phyloP scores from a whole-genome alignment of 257 asterid species.

The Solanum tacnaense region DNA sequence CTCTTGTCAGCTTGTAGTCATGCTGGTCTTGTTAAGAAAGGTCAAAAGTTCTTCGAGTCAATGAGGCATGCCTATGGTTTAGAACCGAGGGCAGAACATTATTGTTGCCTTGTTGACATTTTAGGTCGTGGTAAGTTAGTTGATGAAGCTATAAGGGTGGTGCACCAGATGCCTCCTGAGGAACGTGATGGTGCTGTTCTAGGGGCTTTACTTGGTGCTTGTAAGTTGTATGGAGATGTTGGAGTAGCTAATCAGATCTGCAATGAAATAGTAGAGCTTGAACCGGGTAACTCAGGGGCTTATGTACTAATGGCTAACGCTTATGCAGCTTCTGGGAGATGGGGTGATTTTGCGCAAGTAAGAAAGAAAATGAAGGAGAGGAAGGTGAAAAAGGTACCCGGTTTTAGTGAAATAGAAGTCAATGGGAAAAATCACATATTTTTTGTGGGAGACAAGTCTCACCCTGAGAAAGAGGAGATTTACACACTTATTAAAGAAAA shows the following conservation, averaged over 20 bases:
- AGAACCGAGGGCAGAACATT: conserved; percentile 43
- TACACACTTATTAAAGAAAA: conserved; percentile 29
- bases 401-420: conserved; percentile 46
- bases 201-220: conserved; percentile 50
- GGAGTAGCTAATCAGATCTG: conserved; percentile 27
- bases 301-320: conserved; percentile 37
- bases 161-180: conserved; percentile 37
- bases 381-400: conserved; percentile 40
- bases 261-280: conserved; percentile 35
- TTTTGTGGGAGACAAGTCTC: conserved; percentile 38
- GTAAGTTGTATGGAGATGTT: conserved; percentile 43
- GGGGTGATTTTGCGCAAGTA: conserved; percentile 40
- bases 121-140: conserved; percentile 33
- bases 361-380: conserved; percentile 49
- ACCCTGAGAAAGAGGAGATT: conserved; percentile 38
- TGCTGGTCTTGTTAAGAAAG: conserved; percentile 52
- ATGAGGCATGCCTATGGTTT: conserved; percentile 35
- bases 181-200: conserved; percentile 46
- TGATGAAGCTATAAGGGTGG: conserved; percentile 35
- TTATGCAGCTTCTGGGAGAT: conserved; percentile 48
- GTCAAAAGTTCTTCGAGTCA: conserved; percentile 43
- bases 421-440: conserved; percentile 40
- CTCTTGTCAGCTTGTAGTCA: conserved; percentile 62
- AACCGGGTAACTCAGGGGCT: conserved; percentile 42
- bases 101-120: conserved; percentile 31